Percentiles rank a stretch among this genome's conserved stretches.
Conservation (phyloP, 345 rosid species). For the Brassica napus region Da-Ae NC_063436.1:18704001-18704500, state of each 20-base stretch:
- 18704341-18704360: slow-evolving; percentile 74
- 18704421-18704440: background rate
- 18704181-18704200: slow-evolving; percentile 73
- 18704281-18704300: slow-evolving; percentile 75
- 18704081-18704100: background rate
- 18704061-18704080: background rate
- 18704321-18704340: slow-evolving; percentile 57
- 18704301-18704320: slow-evolving; percentile 75
- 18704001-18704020: slow-evolving; percentile 92
- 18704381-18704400: slow-evolving; percentile 8
- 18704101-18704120: background rate
- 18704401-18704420: background rate
- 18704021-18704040: slow-evolving; percentile 76
- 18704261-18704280: slow-evolving; percentile 67
- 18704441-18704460: slow-evolving; percentile 33
- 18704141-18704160: slow-evolving; percentile 93
- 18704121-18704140: slow-evolving; percentile 89
- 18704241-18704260: slow-evolving; percentile 84
- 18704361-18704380: slow-evolving; percentile 44
- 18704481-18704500: slow-evolving; percentile 68
- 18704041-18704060: slow-evolving; percentile 46
- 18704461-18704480: slow-evolving; percentile 27
- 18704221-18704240: slow-evolving; percentile 60
- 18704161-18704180: slow-evolving; percentile 88
- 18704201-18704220: slow-evolving; percentile 37